Conservation (phyloP, 371 early-diverging fungal species). For the Mucor ambiguus region DNA sequence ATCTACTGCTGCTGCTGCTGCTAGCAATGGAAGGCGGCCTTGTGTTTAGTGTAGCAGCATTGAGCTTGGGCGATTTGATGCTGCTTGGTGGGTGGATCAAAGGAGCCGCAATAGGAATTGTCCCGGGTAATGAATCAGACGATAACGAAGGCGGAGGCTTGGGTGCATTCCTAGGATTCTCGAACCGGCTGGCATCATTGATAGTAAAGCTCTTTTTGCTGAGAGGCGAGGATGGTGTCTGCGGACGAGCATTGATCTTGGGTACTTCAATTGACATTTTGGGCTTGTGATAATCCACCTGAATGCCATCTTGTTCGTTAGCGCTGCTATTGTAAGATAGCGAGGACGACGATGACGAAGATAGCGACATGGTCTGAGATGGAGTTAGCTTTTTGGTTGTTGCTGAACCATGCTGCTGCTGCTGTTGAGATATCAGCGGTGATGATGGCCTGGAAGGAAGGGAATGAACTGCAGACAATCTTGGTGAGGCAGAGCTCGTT, state of each 20-base stretch:
- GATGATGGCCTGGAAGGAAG: conserved; percentile 13
- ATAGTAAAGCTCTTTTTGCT: conserved; percentile 17
- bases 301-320: not conserved
- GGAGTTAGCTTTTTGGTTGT: not conserved
- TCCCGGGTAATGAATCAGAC: not conserved
- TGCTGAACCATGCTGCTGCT: not conserved
- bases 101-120: not conserved
- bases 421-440: conserved; percentile 3
- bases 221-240: conserved; percentile 27
- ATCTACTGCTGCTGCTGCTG: not conserved
- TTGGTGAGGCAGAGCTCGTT: conserved; percentile 20
- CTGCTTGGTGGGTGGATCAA: not conserved
- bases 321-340: not conserved
- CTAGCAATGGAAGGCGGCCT: not conserved
- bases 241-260: conserved; percentile 6
- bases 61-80: not conserved
- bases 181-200: conserved; percentile 25
- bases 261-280: conserved; percentile 16
- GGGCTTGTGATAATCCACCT: not conserved
- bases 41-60: not conserved
- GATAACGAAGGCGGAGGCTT: conserved; percentile 28
- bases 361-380: not conserved
- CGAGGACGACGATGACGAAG: not conserved
- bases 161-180: conserved; percentile 40
- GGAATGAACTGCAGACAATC: conserved; percentile 16